phyloP scores from a whole-genome alignment of 2,329 filamentous ascomycete species.

The Botrytis byssoidea region DNA sequence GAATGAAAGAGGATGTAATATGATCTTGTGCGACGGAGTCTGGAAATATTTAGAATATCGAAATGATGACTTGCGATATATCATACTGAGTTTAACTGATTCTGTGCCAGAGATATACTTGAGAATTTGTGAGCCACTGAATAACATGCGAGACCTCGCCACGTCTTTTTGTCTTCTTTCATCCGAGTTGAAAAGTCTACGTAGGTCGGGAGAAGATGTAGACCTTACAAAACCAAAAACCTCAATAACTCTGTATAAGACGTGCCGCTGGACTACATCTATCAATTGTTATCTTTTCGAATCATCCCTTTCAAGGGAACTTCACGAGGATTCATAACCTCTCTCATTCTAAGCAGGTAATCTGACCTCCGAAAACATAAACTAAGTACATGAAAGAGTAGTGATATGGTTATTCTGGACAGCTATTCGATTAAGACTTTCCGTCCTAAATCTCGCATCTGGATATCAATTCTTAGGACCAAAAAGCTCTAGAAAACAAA shows the following conservation, averaged over 20 bases:
- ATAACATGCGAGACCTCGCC: not conserved
- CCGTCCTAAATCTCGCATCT: not conserved
- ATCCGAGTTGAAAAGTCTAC: not conserved
- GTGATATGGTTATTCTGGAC: accelerated
- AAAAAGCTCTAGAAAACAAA: not conserved
- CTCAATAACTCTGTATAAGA: not conserved
- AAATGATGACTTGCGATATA: not conserved
- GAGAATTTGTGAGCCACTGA: too few species aligned
- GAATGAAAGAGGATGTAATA: not conserved
- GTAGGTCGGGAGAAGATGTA: not conserved
- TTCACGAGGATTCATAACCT: not conserved
- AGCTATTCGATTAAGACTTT: accelerated
- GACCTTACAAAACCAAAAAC: not conserved
- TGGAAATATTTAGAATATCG: accelerated
- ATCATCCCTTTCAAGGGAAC: not conserved
- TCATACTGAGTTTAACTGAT: not conserved
- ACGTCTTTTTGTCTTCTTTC: not conserved
- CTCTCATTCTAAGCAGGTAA: not conserved
- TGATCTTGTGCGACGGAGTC: not conserved
- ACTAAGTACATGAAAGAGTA: not conserved
- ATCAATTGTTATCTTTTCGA: too few species aligned
- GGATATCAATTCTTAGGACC: not conserved
- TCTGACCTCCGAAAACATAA: not conserved
- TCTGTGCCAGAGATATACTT: not conserved
- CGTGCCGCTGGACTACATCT: accelerated